Base-by-base conservation (phyloP, 2,329 filamentous ascomycete genomes). In the Emergomyces pasteurianus region DNA sequence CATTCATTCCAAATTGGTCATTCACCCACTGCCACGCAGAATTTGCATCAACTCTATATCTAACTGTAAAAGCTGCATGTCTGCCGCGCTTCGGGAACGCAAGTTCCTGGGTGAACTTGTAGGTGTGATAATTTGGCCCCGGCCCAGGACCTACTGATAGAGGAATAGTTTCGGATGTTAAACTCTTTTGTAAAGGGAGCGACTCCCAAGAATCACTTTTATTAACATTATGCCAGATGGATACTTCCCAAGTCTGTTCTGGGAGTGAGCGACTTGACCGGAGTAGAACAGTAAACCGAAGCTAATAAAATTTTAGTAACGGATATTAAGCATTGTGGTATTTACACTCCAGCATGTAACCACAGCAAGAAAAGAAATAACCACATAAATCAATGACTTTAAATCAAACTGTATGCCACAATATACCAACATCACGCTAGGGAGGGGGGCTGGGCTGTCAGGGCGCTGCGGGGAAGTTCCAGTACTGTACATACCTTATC, bases 201-300 rank as follows among this genome's bases (percentile, higher is more conserved):
- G 86, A 81, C 6, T 69, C 76, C 82, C 79, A 92, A 76, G 73
- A 74, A 63, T 84, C 81, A 78, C 65, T 79, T 42, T 71, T 78
- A 31, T 75, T 71, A 58, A 82, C 81, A 66, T 87, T 85, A 64
- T 89, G 84, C 89, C 90, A 95, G 8, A 95, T 74, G 18, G 83
- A 83, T 38, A 90, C 82, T 66, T 94, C 82, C 86, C 89, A 94
- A 23, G 79, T 68, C 63, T 83, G 77, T 18, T 81, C 75, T 8
- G 79, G 78, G 54, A 81, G 80, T 42, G 77, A 77, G 26, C 72
- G 73, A 47, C 83, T 82, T 49, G 86, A 83, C 66, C 92, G 86
- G 38, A 95, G 78, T 14, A 92, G 73, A 7, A 88, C 86, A 0
- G 82, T 86, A 65, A 96, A 86, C 0, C 72, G 70, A 46, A 87